These are phyloP conservation scores for Cryptococcus wingfieldii DNA, from an alignment of 1,284 basidiomycete genomes.

Conservation along the genomic window DNA sequence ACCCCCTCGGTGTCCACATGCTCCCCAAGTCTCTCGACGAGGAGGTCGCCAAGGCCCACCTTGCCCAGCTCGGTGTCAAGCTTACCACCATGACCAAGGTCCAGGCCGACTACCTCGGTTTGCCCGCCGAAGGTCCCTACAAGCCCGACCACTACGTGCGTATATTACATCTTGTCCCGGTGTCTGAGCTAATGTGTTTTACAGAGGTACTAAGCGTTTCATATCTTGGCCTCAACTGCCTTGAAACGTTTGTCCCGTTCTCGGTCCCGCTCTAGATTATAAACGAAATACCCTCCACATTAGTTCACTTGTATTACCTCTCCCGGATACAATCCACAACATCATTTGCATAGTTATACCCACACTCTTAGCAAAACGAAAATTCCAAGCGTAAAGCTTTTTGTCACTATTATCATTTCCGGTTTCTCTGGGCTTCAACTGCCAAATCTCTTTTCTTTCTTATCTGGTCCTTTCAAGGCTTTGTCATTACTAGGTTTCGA, in stretches of 20 bases:
- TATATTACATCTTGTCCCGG: background rate
- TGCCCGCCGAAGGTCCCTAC: constrained; percentile 86
- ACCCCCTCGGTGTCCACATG: constrained; percentile 93
- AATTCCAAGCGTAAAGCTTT: constrained; percentile 1
- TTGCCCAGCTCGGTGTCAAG: constrained; percentile 87
- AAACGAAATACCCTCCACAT: background rate
- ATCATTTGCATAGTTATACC: constrained; percentile 16
- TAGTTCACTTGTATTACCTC: background rate
- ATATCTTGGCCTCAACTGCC: constrained; percentile 30
- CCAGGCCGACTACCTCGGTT: constrained; percentile 90
- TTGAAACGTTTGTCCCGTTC: constrained; percentile 10
- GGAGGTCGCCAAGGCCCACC: constrained; percentile 95
- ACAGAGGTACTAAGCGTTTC: constrained; percentile 31
- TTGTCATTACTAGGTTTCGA: constrained; percentile 1
- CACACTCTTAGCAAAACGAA: constrained; percentile 1
- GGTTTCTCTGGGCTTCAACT: constrained; percentile 25
- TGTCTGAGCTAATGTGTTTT: constrained; percentile 8
- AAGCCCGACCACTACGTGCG: constrained; percentile 72
- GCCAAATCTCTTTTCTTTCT: constrained; percentile 12
- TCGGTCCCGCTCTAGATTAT: constrained; percentile 2
- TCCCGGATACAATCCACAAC: constrained; percentile 7
- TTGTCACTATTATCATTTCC: constrained; percentile 7
- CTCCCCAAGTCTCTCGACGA: constrained; percentile 97
- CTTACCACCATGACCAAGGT: constrained; percentile 73
- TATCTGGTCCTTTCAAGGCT: background rate